Conservation (phyloP, 73 alveolate genomes). For the Loxodes magnus region DNA sequence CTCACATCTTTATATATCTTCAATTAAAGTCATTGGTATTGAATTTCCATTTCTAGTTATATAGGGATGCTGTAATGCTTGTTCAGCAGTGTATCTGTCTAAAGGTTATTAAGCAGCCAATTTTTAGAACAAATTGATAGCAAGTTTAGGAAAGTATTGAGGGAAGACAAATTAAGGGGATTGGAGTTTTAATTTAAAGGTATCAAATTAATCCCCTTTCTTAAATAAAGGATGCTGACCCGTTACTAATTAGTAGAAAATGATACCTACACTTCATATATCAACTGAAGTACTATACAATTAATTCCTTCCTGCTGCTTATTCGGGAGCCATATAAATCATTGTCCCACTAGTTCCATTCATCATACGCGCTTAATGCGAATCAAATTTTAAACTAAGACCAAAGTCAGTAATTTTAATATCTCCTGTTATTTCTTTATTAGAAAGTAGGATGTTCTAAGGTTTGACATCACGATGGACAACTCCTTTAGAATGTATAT, state of each 20-base stretch:
- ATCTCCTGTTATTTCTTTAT: slow-evolving; percentile 13
- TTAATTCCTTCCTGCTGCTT: slow-evolving; percentile 25
- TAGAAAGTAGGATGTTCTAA: too few relatives aligned
- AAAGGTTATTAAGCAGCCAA: slow-evolving; percentile 42
- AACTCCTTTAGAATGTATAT: too few relatives aligned
- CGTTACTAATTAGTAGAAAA: slow-evolving; percentile 21
- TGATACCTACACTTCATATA: slow-evolving; percentile 45
- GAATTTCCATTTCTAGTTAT: slow-evolving; percentile 10
- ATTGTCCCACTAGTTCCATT: slow-evolving; percentile 64
- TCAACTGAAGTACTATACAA: slow-evolving; percentile 48
- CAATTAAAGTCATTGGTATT: slow-evolving; percentile 9
- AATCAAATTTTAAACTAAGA: slow-evolving; percentile 36
- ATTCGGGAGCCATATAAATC: slow-evolving; percentile 69
- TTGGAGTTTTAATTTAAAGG: too few relatives aligned
- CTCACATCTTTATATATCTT: too few relatives aligned
- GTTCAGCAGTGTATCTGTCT: slow-evolving; percentile 43
- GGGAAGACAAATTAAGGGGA: too few relatives aligned
- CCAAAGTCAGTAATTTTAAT: slow-evolving; percentile 57
- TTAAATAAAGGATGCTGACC: slow-evolving; percentile 36
- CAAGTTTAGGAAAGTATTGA: too few relatives aligned
- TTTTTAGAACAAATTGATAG: slow-evolving; percentile 25
- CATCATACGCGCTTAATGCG: too few relatives aligned
- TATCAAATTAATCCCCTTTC: too few relatives aligned
- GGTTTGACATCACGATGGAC: too few relatives aligned
- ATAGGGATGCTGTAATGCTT: slow-evolving; percentile 51